Base-by-base conservation (phyloP, 164 flowering plant species). In the Amborella trichopoda region DNA sequence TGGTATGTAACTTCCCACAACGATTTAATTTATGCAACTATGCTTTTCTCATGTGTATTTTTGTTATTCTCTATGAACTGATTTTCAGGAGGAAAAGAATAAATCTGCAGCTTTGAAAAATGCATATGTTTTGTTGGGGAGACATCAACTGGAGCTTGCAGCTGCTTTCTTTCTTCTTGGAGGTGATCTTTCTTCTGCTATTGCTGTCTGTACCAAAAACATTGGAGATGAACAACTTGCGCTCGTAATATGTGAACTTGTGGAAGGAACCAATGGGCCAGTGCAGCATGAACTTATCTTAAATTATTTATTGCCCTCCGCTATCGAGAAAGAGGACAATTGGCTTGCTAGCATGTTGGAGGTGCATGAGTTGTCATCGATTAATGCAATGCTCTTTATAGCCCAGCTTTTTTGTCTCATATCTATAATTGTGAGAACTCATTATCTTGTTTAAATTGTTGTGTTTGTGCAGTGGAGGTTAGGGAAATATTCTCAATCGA, bases 221-320 rank as follows among this genome's bases (percentile, higher is more conserved):
- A 78, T 84, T 60, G 83, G 84, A 24, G 99, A 93, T 75, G 94
- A 74, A 46, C 99, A 93, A 68, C 99, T 93, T 64, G 96, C 96
- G 40, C 89, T 93, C 41, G 84, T 93, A 42, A 71, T 93, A 43
- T 88, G 95, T 61, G 84, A 78, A 18, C 91, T 93, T 49, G 47
- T 78, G 56, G 99, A 93, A 56, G 95, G 88, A 14, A 58, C 49
- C 53, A 76, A 81, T 53, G 96, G 96, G 24, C 62, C 80, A 49
- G 25, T 78, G 28, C 86, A 83, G 60, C 68, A 47, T 18, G 64
- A 81, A 38, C 64, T 88, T 32, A 81, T 83, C 49, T 73, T 76
- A 50, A 83, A 68, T 58, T 40, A 63, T 62, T 60, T 93, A 43
- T 82, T 88, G 57, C 95, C 99, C 30, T 60, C 78, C 50, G 82